Base-by-base conservation (phyloP, 768 basidiomycete genomes). In the Tricholomella constricta region DNA sequence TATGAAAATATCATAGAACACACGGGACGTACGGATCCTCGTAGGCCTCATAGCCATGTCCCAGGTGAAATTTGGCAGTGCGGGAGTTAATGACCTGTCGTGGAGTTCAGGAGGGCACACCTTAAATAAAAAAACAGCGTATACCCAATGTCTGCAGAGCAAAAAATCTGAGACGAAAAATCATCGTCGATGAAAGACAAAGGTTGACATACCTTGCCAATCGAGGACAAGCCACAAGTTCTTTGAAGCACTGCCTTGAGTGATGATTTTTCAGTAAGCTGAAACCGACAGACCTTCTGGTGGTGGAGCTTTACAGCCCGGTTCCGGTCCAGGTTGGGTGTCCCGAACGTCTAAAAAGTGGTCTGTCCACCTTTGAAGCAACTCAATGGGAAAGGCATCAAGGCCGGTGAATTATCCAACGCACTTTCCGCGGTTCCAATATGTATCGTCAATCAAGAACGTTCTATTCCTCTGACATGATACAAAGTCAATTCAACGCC, bases 341-440 rank as follows among this genome's bases (percentile, higher is more conserved):
- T 59, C 45, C 8, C 74, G 72, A 12, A 86, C 71, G 53, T 80
- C 76, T 58, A 81, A 68, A 61, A 89, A 89, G 61, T 87, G 78
- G 59, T 88, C 85, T 27, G 69, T 71, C 86, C 86, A 89, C 61
- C 86, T 86, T 51, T 12, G 50, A 54, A 6, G 26, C 8, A 36
- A 7, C 6, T 32, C n/a, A 7, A 15, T 54, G 26, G 57, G 42
- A 11, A 36, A 35, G 32, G 27, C 42, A 22, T 3, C 8, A 26
- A 12, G 20, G 12, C 25, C 46, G 25, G 36, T 15, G 22, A 49
- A 10, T 19, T 19, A 32, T 15, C 15, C 17, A 4, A 69, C 82
- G 49, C 55, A 86, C 84, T 79, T 84, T 72, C 86, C 87, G 51
- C 86, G 80, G 65, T 86, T 83, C 87, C 88, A 89, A 56, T 83